phyloP scores from a whole-genome alignment of 2,329 filamentous ascomycete species.

The Beauveria rudraprayagi region DNA sequence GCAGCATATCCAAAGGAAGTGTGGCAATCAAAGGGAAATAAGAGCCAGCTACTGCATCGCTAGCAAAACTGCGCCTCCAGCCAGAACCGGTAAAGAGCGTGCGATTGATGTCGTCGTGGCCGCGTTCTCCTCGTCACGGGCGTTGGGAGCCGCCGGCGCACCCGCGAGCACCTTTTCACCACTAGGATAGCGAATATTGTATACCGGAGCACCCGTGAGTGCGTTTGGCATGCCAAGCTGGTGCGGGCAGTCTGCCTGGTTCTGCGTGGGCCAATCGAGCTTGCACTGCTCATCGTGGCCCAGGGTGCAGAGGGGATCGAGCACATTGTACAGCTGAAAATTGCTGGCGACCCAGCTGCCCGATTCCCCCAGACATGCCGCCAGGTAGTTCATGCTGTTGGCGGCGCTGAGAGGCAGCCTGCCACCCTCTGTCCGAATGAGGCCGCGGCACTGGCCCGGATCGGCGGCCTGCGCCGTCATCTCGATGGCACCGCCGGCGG shows the following conservation, averaged over 20 bases:
- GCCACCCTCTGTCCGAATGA: slow-evolving; percentile 36
- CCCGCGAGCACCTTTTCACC: slow-evolving; percentile 32
- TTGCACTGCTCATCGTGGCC: slow-evolving; percentile 39
- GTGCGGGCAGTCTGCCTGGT: slow-evolving; percentile 38
- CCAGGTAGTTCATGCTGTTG: slow-evolving; percentile 47
- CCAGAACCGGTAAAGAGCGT: not conserved
- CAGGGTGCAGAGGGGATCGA: slow-evolving; percentile 38
- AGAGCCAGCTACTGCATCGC: not conserved
- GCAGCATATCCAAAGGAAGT: not conserved
- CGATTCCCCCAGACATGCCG: slow-evolving; percentile 31
- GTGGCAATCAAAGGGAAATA: not conserved
- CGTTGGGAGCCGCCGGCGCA: not conserved
- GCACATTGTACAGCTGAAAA: slow-evolving; percentile 43
- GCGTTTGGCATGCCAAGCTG: slow-evolving; percentile 29
- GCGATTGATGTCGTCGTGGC: not conserved
- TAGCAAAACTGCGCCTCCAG: not conserved
- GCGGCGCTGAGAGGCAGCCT: slow-evolving; percentile 37
- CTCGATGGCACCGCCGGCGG: slow-evolving; percentile 37
- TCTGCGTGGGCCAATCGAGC: slow-evolving; percentile 33
- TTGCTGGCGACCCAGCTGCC: slow-evolving; percentile 41
- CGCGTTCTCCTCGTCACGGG: not conserved
- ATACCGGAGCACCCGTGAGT: slow-evolving; percentile 33
- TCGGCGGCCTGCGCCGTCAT: slow-evolving; percentile 40
- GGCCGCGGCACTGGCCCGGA: slow-evolving; percentile 35
- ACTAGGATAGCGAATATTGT: slow-evolving; percentile 38